phyloP scores from a whole-genome alignment of 148 eudicot species.

The Hydrangea macrophylla region DNA sequence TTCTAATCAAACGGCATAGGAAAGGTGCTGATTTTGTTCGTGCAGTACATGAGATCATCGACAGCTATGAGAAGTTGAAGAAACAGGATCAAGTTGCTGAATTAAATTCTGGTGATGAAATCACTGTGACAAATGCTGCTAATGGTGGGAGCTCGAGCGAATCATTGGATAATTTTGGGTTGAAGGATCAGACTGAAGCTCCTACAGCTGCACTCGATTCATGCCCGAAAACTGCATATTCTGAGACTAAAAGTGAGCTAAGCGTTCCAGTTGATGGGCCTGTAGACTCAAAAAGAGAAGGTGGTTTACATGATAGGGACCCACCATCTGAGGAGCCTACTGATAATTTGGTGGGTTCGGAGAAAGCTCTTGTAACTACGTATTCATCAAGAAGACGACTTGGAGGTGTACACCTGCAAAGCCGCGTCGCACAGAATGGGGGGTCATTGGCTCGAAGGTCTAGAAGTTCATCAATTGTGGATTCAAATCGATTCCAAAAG shows the following conservation, averaged over 20 bases:
- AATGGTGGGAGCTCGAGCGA: constrained; percentile 26
- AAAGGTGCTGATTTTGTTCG: constrained; percentile 92
- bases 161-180: constrained; percentile 21
- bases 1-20: constrained; percentile 76
- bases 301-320: constrained; percentile 32
- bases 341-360: constrained; percentile 26
- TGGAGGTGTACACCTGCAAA: constrained; percentile 40
- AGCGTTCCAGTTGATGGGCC: constrained; percentile 38
- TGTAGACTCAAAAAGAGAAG: constrained; percentile 35
- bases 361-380: constrained; percentile 24
- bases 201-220: constrained; percentile 23
- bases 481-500: constrained; percentile 35
- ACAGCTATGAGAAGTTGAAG: constrained; percentile 61
- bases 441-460: constrained; percentile 43
- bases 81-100: constrained; percentile 39
- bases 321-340: constrained; percentile 38
- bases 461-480: constrained; percentile 51
- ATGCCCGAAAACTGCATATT: constrained; percentile 25
- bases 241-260: constrained; percentile 41
- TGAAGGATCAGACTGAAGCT: constrained; percentile 29
- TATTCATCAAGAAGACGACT: constrained; percentile 40
- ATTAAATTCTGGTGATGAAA: constrained; percentile 29
- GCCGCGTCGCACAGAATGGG: constrained; percentile 28
- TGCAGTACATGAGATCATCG: constrained; percentile 85
- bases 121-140: constrained; percentile 34